Percentiles rank a stretch among this genome's conserved stretches.
Conservation (phyloP, 495 filamentous ascomycete genomes). For the Immersiella caudata region DNA sequence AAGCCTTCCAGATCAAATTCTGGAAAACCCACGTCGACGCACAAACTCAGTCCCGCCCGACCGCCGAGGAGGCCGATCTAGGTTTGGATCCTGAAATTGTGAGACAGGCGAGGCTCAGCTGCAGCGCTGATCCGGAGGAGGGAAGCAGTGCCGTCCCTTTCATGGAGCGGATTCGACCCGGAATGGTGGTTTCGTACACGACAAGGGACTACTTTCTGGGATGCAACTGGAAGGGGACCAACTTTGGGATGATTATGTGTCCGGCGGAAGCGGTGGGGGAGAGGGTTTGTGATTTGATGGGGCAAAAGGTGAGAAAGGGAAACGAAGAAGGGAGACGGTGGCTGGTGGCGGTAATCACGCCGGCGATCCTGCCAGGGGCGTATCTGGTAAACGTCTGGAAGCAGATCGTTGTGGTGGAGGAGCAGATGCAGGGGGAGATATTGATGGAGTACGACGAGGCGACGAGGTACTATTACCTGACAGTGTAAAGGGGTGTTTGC, state of each 20-base stretch:
- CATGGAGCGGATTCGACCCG: slow-evolving; percentile 36
- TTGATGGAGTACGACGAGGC: slow-evolving; percentile 45
- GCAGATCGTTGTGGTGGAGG: slow-evolving; percentile 34
- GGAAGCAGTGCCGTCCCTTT: slow-evolving; percentile 27
- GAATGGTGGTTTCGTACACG: slow-evolving; percentile 36
- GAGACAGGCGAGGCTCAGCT: slow-evolving; percentile 16
- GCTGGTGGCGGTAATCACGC: slow-evolving; percentile 35
- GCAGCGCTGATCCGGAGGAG: slow-evolving; percentile 26
- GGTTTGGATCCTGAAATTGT: background rate
- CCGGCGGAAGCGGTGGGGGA: slow-evolving; percentile 21
- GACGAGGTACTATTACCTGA: slow-evolving; percentile 44
- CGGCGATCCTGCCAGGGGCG: slow-evolving; percentile 34
- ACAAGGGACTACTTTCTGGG: background rate
- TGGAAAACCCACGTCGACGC: slow-evolving; percentile 41
- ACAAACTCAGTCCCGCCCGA: background rate
- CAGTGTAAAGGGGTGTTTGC: background rate
- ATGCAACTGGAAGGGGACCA: background rate
- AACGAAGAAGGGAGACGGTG: slow-evolving; percentile 21
- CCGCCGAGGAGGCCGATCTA: background rate
- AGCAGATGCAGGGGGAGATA: slow-evolving; percentile 42
- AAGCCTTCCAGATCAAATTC: slow-evolving; percentile 39
- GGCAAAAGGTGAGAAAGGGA: slow-evolving; percentile 12
- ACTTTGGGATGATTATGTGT: slow-evolving; percentile 25
- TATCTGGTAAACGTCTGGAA: slow-evolving; percentile 40
- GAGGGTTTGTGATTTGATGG: slow-evolving; percentile 25